Conservation (phyloP, 495 filamentous ascomycete genomes). For the Aspergillus cristatus region DNA sequence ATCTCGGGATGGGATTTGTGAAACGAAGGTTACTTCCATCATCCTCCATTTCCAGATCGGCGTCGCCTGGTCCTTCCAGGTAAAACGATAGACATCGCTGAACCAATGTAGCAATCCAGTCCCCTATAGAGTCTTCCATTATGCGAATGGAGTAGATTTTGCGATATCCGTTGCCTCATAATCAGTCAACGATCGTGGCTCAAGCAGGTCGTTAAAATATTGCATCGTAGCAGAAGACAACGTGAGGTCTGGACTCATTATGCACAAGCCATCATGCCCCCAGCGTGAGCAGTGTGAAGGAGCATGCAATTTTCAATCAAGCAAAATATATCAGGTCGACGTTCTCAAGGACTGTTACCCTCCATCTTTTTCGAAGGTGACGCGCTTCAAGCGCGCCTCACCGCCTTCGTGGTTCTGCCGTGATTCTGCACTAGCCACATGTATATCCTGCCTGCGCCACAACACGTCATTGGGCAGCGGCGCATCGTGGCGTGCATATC, state of each 20-base stretch:
- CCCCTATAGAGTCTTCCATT: constrained; percentile 17
- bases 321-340: no score
- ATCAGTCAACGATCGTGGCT: no score
- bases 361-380: no score
- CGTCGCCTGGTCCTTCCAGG: constrained; percentile 4
- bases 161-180: no score
- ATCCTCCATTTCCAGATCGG: constrained; percentile 21
- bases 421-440: not conserved
- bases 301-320: no score
- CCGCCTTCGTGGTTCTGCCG: constrained; percentile 4
- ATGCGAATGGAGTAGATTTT: constrained; percentile 3
- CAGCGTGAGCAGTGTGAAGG: no score
- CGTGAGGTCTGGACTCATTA: no score
- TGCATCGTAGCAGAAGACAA: no score
- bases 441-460: constrained; percentile 1
- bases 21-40: constrained; percentile 33
- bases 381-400: constrained; percentile 1
- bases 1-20: constrained; percentile 1
- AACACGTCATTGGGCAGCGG: constrained; percentile 32
- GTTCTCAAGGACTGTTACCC: no score
- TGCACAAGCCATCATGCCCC: no score
- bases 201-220: no score
- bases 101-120: constrained; percentile 27
- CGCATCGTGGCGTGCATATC: constrained; percentile 1
- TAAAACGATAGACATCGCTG: constrained; percentile 20